phyloP scores from a whole-genome alignment of 202 grass and related monocot genomes.

The Alloteropsis angusta region DNA sequence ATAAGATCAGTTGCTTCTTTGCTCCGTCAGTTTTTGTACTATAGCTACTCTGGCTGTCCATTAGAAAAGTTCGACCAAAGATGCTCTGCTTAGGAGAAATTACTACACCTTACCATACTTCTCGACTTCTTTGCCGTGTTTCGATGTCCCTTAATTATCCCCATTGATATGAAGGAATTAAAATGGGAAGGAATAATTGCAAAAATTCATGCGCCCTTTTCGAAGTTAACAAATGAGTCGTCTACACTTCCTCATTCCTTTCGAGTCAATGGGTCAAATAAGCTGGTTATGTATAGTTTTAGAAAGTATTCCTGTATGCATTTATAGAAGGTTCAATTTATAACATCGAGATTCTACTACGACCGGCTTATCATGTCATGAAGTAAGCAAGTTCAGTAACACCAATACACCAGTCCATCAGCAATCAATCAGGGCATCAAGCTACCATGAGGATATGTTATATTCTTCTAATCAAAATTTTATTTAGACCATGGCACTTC shows the following conservation, averaged over 20 bases:
- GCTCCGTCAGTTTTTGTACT: background rate
- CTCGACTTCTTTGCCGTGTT: background rate
- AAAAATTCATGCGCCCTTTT: background rate
- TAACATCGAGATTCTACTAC: background rate
- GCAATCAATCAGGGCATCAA: background rate
- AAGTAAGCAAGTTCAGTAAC: background rate
- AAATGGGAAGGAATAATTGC: background rate
- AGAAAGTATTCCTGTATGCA: background rate
- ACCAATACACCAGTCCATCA: background rate
- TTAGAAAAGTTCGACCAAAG: background rate
- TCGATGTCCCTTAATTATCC: background rate
- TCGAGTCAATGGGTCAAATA: background rate
- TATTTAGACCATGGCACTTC: background rate
- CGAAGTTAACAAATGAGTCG: background rate
- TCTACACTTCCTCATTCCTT: background rate
- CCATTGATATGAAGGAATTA: background rate
- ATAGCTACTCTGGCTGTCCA: background rate
- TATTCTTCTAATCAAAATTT: background rate
- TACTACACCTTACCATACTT: background rate
- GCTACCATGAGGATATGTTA: background rate
- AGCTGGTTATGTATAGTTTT: background rate
- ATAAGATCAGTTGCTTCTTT: background rate
- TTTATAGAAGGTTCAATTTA: background rate
- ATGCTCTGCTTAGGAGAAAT: background rate
- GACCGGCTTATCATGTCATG: background rate